A percentile compares a stretch with the other conserved stretches of the same genome.
phyloP scores from a whole-genome alignment of 306 rosid species.

The Cicer chorassanicum region DNA sequence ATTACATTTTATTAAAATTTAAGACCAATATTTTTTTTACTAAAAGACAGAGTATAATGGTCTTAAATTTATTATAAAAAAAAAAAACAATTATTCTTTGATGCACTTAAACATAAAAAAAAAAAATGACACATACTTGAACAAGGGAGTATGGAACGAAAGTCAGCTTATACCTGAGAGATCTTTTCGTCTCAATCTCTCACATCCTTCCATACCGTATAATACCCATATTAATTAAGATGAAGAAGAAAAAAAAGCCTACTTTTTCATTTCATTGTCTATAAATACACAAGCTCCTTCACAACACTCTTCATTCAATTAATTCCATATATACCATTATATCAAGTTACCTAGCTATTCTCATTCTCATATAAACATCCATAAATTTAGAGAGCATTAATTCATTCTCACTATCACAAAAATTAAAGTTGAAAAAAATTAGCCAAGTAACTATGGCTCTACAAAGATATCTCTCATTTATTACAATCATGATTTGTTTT shows the following conservation, averaged over 20 bases:
- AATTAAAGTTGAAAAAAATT: background rate
- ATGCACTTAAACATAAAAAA: too few species aligned
- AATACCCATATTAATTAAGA: background rate
- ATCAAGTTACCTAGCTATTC: background rate
- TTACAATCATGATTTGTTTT: conserved; percentile 41
- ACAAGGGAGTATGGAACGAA: conserved; percentile 37
- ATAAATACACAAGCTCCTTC: conserved; percentile 49
- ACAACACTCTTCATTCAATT: conserved; percentile 21
- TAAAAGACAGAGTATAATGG: too few species aligned
- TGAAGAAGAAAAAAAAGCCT: background rate
- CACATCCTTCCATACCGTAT: conserved; percentile 40
- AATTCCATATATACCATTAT: conserved; percentile 26
- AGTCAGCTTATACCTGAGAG: conserved; percentile 21
- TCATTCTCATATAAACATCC: background rate
- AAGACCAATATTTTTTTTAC: too few species aligned
- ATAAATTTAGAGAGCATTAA: background rate
- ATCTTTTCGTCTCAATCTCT: conserved; percentile 43
- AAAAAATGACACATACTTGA: too few species aligned
- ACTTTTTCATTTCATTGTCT: conserved; percentile 32
- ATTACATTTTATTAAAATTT: too few species aligned
- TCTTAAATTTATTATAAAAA: too few species aligned
- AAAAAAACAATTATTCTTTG: too few species aligned
- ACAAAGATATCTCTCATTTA: conserved; percentile 30
- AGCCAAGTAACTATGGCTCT: conserved; percentile 25
- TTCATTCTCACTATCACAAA: conserved; percentile 3